phyloP scores from a whole-genome alignment of 2,329 filamentous ascomycete genomes.

The Acrocalymma vagum region DNA sequence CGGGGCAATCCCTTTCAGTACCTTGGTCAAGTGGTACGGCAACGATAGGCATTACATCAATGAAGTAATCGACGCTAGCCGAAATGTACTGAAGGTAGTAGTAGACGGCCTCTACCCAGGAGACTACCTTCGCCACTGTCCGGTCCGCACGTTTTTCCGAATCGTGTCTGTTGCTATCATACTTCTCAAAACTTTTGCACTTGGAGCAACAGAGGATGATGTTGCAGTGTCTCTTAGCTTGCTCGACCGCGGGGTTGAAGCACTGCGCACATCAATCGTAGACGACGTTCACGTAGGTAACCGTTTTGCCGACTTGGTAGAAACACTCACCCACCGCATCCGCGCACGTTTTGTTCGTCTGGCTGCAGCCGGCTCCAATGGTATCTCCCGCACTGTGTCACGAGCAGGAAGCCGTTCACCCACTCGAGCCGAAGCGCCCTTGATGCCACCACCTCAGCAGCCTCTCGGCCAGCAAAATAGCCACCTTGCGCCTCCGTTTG shows the following conservation, averaged over 20 bases:
- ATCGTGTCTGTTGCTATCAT: slow-evolving; percentile 89
- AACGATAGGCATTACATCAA: slow-evolving; percentile 69
- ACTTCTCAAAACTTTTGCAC: slow-evolving; percentile 81
- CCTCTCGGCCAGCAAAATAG: slow-evolving; percentile 20
- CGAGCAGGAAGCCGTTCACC: slow-evolving; percentile 37
- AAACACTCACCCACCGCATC: slow-evolving; percentile 77
- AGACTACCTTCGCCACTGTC: slow-evolving; percentile 82
- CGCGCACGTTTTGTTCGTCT: slow-evolving; percentile 74
- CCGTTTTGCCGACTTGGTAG: slow-evolving; percentile 82
- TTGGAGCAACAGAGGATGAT: slow-evolving; percentile 80
- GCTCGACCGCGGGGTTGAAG: slow-evolving; percentile 78
- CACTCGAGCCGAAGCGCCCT: slow-evolving; percentile 31
- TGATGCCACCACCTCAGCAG: slow-evolving; percentile 41
- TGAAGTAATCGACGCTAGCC: slow-evolving; percentile 78
- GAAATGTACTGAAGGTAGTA: slow-evolving; percentile 79
- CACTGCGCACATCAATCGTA: slow-evolving; percentile 79
- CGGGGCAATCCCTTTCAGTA: slow-evolving; percentile 54
- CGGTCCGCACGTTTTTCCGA: slow-evolving; percentile 84
- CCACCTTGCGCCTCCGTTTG: slow-evolving; percentile 24
- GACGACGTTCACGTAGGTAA: slow-evolving; percentile 88
- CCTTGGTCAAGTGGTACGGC: slow-evolving; percentile 60
- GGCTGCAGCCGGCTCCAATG: slow-evolving; percentile 55
- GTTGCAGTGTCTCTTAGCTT: slow-evolving; percentile 78
- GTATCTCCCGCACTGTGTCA: slow-evolving; percentile 53
- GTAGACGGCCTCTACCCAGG: slow-evolving; percentile 78